Base-by-base conservation (phyloP, 306 rosid species). In the Vigna angularis region DNA sequence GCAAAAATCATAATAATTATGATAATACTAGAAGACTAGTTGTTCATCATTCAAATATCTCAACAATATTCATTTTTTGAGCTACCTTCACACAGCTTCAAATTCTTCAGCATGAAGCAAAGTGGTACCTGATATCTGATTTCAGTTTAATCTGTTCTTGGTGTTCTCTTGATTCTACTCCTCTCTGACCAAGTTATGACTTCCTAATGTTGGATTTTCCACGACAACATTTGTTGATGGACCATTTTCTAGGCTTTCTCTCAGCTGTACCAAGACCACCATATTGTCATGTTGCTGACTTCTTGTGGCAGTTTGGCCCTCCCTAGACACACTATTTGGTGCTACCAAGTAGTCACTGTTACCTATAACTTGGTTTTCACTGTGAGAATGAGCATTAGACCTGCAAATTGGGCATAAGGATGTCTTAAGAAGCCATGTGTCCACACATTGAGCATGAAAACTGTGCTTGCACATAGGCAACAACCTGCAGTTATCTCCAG, bases 361-460 rank as follows among this genome's bases (percentile, higher is more conserved):
- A 63, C 75, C 59, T 7, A 26, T n/a, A 51, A 67, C 56, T 32
- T 58, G 66, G 53, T 64, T 67, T 18, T 28, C 83, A 56, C 58
- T 51, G 22, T n/a, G 44, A 17, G 69, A 71, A 24, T 36, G 85
- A 50, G 85, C 89, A 42, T 64, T 53, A 9, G 85, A 76, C 63
- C 93, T 55, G 50, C 92, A 91, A 68, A 82, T 85, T 32, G 91
- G 97, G 32, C 97, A 91, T 15, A 85, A 52, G 45, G 91, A 83
- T n/a, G 79, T 78, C 75, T 62, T 70, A 7, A 88, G 56, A 81
- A 89, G 93, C 97, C 93, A 91, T 44, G 28, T 79, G 10, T 89
- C 97, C 3, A 91, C 90, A 67, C 93, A 89, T 0, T 75, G 85
- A 2, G 90, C 86, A 78, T 89, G 93, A 72, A 91, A 89, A 75